Evolutionary conservation across 108 stramenopile genomes (phyloP).

Genomic region (Skeletonema marinoi): DNA sequence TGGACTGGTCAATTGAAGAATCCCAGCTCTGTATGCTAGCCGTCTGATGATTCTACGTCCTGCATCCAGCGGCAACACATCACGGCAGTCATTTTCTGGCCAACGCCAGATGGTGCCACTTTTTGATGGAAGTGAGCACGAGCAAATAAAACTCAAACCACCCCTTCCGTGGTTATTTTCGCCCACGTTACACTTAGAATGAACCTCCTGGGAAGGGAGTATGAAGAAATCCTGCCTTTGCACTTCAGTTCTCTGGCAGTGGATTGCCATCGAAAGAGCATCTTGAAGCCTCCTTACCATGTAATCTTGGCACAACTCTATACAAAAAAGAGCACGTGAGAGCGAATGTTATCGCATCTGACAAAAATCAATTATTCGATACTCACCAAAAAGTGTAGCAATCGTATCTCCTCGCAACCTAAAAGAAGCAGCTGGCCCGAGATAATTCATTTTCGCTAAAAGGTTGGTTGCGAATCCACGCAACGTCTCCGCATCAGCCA

Average conservation of each 20-base stretch:
- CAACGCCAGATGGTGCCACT: neutral
- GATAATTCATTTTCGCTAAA: neutral
- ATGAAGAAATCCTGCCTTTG: neutral
- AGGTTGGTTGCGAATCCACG: neutral
- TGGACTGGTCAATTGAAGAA: neutral
- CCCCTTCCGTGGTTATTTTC: neutral
- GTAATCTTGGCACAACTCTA: neutral
- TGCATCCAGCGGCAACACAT: neutral
- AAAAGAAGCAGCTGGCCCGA: neutral
- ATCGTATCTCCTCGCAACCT: neutral
- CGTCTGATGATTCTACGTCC: constrained; percentile 7
- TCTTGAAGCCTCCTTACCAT: neutral
- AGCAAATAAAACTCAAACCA: neutral
- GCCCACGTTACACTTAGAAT: neutral
- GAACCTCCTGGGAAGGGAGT: neutral
- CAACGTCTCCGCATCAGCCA: neutral
- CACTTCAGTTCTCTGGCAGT: neutral
- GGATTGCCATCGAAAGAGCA: neutral
- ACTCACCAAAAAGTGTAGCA: neutral
- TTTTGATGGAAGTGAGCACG: neutral
- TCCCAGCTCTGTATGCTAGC: constrained; percentile 6
- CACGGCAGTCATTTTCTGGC: constrained; percentile 11
- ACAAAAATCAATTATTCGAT: too few relatives aligned
- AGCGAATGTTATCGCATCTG: too few relatives aligned
- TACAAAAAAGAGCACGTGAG: neutral